These are phyloP conservation scores for Furcasterigmium sp. DNA, from an alignment of 2,329 filamentous ascomycete genomes.

Conservation along the genomic window DNA sequence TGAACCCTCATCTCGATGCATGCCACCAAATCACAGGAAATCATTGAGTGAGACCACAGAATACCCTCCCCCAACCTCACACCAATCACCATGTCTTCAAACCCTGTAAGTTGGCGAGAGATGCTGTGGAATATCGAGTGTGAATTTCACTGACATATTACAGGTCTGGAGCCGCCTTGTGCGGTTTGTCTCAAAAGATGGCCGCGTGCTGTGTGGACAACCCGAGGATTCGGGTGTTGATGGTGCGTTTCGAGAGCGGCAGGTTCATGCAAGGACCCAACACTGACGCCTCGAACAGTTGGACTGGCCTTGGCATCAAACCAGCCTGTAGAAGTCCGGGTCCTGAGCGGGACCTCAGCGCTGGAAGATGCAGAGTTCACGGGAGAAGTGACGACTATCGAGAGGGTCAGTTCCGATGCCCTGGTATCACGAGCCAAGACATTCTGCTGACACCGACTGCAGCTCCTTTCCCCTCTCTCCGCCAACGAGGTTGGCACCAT, in stretches of 20 bases:
- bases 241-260: conserved; percentile 6
- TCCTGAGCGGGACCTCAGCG: conserved; percentile 14
- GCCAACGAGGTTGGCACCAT: conserved; percentile 48
- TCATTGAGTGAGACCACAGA: too few species aligned
- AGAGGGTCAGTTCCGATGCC: conserved; percentile 5
- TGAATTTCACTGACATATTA: neutral
- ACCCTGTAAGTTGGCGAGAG: neutral
- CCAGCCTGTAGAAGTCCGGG: conserved; percentile 10
- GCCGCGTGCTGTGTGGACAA: conserved; percentile 18
- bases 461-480: conserved; percentile 29
- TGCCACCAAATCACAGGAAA: too few species aligned
- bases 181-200: conserved; percentile 17
- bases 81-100: neutral
- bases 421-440: neutral
- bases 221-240: conserved; percentile 15
- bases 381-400: conserved; percentile 20
- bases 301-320: conserved; percentile 15
- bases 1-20: too few species aligned
- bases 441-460: neutral
- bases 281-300: conserved; percentile 7
- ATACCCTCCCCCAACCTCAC: too few species aligned
- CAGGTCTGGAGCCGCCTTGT: conserved; percentile 17
- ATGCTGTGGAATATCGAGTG: neutral
- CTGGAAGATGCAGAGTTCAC: conserved; percentile 21
- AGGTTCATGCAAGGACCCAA: neutral